Evolutionary conservation across 768 basidiomycete species (phyloP), one percentile per base, ranked within the genome.

Genomic region (Mycena vulgaris): DNA sequence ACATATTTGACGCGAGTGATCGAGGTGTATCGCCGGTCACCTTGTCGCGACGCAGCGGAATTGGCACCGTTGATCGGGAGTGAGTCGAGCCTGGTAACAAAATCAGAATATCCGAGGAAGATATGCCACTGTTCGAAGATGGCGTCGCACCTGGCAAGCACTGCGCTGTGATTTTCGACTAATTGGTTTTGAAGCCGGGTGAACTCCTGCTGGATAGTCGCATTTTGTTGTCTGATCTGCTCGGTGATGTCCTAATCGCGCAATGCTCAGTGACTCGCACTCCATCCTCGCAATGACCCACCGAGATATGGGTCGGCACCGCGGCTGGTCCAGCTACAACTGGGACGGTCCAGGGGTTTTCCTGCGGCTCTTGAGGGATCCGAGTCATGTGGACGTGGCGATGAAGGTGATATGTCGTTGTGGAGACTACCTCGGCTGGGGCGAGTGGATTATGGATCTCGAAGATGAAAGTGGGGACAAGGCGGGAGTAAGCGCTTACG

Each of bases 1-100:
- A 17, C 35, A 58, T 49, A 66, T 66, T 57, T 39, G 65, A 66
- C 56, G 10, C 65, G 57, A 35, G 57, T 17, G 33, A 66, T 66
- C n/a, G 57, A 33, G 30, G 55, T 16, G 56, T n/a, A n/a, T n/a
- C n/a, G n/a, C n/a, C n/a, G n/a, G n/a, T 28, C 55, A 48, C 3
- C 23, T 37, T 49, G 30, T 30, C 23, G 55, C 31, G 52, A 33
- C 25, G 49, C 39, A 53, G 51, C 23, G 62, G 25, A 42, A 33
- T 53, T 63, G 45, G 47, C 17, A 23, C 53, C 28, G 23, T 0
- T 40, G 3, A 55, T 47, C 27, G 27, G 52, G 47, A 66, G 64
- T 58, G 64, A 47, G 55, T 66, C 55, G 45, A 66, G 55, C 55
- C 63, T 65, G 56, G 11, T 21, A 27, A 39, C 28, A 42, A 57